Evolutionary conservation across 768 basidiomycete species (phyloP).

Genomic region (Hydnum rufescens): DNA sequence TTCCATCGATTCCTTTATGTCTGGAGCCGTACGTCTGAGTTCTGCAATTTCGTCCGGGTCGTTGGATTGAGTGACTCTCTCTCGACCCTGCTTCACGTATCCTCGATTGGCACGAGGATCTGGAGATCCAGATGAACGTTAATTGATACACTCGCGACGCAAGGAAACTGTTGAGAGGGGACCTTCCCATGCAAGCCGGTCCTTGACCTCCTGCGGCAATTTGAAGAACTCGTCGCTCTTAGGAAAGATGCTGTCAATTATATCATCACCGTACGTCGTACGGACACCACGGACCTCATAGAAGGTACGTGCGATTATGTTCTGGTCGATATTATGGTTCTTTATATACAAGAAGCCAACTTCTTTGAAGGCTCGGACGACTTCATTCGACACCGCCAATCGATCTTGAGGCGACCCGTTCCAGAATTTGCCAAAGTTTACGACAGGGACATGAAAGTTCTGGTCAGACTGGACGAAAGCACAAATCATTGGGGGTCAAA

Average conservation of each 20-base stretch:
- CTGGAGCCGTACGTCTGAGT: conserved; percentile 56
- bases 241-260: background rate
- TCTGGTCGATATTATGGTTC: conserved; percentile 47
- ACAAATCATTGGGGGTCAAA: too few relatives aligned
- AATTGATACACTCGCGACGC: background rate
- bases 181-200: conserved; percentile 49
- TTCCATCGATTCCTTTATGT: conserved; percentile 74
- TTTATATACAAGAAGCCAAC: conserved; percentile 53
- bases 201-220: conserved; percentile 43
- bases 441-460: conserved; percentile 47
- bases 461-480: conserved; percentile 19
- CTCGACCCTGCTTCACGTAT: conserved; percentile 62
- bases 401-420: conserved; percentile 32
- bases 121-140: background rate
- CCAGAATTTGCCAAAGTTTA: conserved; percentile 57
- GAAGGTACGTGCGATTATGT: conserved; percentile 39
- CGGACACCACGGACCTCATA: conserved; percentile 28
- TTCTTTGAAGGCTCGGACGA: conserved; percentile 61
- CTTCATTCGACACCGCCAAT: conserved; percentile 38
- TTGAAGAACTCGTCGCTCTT: conserved; percentile 64
- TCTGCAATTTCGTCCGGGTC: conserved; percentile 50
- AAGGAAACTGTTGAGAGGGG: background rate
- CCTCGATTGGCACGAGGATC: conserved; percentile 74
- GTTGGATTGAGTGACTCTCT: conserved; percentile 57
- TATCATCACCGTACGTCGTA: background rate